Conservation (phyloP, 1,284 basidiomycete species). For the Entoloma clypeatum region DNA sequence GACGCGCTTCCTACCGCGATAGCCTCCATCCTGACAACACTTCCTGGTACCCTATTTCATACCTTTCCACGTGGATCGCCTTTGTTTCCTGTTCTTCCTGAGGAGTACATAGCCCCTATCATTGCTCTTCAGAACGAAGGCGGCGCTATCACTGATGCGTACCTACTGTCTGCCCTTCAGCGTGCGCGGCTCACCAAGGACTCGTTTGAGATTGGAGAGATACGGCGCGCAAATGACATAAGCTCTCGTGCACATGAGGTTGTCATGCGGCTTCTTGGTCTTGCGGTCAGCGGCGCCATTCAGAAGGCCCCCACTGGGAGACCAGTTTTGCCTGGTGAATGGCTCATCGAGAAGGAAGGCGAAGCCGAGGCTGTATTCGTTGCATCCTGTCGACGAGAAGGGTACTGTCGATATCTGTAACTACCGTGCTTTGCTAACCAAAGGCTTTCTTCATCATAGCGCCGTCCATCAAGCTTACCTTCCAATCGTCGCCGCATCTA, state of each 20-base stretch:
- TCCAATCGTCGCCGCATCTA: slow-evolving; percentile 84
- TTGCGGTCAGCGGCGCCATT: slow-evolving; percentile 59
- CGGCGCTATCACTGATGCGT: slow-evolving; percentile 45
- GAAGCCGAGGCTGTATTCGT: slow-evolving; percentile 92
- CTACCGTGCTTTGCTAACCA: not conserved
- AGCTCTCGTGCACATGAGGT: slow-evolving; percentile 85
- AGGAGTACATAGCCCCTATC: slow-evolving; percentile 37
- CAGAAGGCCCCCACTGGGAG: slow-evolving; percentile 43
- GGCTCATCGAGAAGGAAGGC: slow-evolving; percentile 85
- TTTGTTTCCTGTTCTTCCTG: slow-evolving; percentile 51
- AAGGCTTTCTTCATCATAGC: slow-evolving; percentile 34
- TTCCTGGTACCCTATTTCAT: slow-evolving; percentile 59
- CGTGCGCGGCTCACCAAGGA: slow-evolving; percentile 76
- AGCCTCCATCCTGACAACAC: slow-evolving; percentile 49
- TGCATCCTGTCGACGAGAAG: slow-evolving; percentile 79
- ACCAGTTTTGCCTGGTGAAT: slow-evolving; percentile 67
- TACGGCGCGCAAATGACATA: slow-evolving; percentile 77
- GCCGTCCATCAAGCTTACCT: slow-evolving; percentile 86
- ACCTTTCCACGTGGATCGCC: slow-evolving; percentile 54
- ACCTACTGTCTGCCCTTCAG: slow-evolving; percentile 74
- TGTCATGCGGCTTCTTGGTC: slow-evolving; percentile 86
- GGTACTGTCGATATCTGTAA: slow-evolving; percentile 43
- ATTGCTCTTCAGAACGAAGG: slow-evolving; percentile 33
- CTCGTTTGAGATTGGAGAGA: slow-evolving; percentile 65
- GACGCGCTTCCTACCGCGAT: slow-evolving; percentile 49